Evolutionary conservation across 192 early-diverging fungal genomes (phyloP).

Genomic region (Coemansia umbellata): DNA sequence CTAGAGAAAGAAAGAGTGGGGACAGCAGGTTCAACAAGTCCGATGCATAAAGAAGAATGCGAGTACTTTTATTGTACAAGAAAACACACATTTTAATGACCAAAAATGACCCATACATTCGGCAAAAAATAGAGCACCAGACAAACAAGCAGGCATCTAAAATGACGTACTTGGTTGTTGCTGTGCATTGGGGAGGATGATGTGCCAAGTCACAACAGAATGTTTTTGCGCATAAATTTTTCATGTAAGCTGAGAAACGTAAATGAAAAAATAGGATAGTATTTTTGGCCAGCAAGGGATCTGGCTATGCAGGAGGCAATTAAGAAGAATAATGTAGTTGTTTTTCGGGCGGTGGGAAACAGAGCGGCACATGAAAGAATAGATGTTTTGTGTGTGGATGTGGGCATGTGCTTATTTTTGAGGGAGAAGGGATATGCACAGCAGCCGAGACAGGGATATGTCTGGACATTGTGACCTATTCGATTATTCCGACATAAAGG

Average conservation of each 20-base stretch:
- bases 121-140: too few species aligned
- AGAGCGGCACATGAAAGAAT: not conserved
- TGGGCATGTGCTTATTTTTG: too few species aligned
- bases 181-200: not conserved
- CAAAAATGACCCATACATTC: not conserved
- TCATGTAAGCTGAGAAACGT: not conserved
- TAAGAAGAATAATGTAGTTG: not conserved
- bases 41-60: too few species aligned
- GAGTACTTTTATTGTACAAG: too few species aligned
- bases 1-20: not conserved
- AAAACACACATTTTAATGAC: too few species aligned
- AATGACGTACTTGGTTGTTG: not conserved
- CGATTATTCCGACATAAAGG: too few species aligned
- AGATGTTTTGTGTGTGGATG: not conserved
- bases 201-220: not conserved
- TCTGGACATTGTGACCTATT: too few species aligned
- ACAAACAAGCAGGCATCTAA: not conserved
- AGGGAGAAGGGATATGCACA: too few species aligned
- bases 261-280: not conserved
- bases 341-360: not conserved
- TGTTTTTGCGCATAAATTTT: not conserved
- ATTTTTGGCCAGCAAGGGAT: not conserved
- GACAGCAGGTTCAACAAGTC: too few species aligned
- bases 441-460: too few species aligned
- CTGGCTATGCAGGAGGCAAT: not conserved